phyloP scores from a whole-genome alignment of 805 yeast species.

The Ogataea chonburiensis region DNA sequence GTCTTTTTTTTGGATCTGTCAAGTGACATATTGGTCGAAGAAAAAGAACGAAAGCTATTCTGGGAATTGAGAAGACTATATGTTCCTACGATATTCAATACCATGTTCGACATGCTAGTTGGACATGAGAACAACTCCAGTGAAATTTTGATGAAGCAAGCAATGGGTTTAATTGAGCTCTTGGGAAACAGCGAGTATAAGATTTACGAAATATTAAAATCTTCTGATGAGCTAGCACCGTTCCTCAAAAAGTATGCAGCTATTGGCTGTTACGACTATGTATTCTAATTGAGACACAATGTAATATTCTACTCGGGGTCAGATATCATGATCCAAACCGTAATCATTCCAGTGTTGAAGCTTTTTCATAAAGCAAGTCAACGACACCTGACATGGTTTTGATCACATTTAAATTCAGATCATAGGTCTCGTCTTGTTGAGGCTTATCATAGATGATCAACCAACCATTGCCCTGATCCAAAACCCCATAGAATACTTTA shows the following conservation, averaged over 20 bases:
- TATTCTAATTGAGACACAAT: slow-evolving; percentile 41
- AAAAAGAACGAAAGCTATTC: slow-evolving; percentile 40
- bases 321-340: too few relatives aligned
- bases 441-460: slow-evolving; percentile 88
- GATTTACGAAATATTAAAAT: slow-evolving; percentile 61
- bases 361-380: slow-evolving; percentile 90
- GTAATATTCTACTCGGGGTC: too few relatives aligned
- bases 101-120: slow-evolving; percentile 56
- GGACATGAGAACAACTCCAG: slow-evolving; percentile 39
- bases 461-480: slow-evolving; percentile 99
- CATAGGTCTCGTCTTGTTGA: slow-evolving; percentile 82
- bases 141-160: slow-evolving; percentile 49
- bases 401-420: slow-evolving; percentile 80
- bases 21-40: slow-evolving; percentile 16
- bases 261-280: slow-evolving; percentile 40
- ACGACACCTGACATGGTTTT: slow-evolving; percentile 86
- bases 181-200: slow-evolving; percentile 68
- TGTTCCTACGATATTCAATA: slow-evolving; percentile 70
- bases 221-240: slow-evolving; percentile 41
- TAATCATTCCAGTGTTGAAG: slow-evolving; percentile 68
- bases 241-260: slow-evolving; percentile 58
- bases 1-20: slow-evolving; percentile 36
- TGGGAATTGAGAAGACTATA: slow-evolving; percentile 62
- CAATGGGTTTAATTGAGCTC: slow-evolving; percentile 55
- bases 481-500: slow-evolving; percentile 90